Base-by-base conservation (phyloP, 2,329 filamentous ascomycete species). In the Aspergillus aculeatus region DNA sequence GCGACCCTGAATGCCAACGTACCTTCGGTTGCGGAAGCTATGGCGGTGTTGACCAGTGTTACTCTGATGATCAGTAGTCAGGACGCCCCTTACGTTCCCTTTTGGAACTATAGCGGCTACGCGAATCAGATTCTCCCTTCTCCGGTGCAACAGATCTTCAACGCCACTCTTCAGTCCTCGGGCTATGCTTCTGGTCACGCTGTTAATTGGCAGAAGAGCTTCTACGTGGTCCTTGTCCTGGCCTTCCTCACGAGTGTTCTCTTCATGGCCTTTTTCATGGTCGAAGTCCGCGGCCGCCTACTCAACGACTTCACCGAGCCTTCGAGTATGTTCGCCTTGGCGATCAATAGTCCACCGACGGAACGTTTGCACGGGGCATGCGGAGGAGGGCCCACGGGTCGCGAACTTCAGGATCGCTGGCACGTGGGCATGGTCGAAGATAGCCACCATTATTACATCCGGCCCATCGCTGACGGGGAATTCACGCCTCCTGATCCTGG, bases 261-360 rank as follows among this genome's bases (percentile, higher is more conserved):
- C 44, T 89, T 88, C 58, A 76, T 91, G 0, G 68, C 78, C 2
- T 92, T 91, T 74, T 81, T 89, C 63, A 71, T 88, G 54, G 69
- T 84, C 50, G 79, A 84, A 56, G 68, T 82, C 63, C 70, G 78
- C 5, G 78, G 78, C 0, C 84, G 85, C 0, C 82, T 91, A 23
- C 84, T 94, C 7, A 92, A 89, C 0, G 91, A 94, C 75, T 92
- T 89, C 69, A 90, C 87, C 0, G 90, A 94, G 68, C 89, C 90
- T 0, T 85, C 88, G 56, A 92, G 92, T 69, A 77, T 92, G 2
- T 92, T 93, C 67, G 80, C 86, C 0, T 75, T 92, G 0, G 88
- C 89, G 2, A 80, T 93, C 55, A 92, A 92, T 69, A 84, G 80
- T 26, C 85, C 85, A 0, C 81, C 82, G 0, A 81, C 77, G 5